A percentile compares a stretch with the other conserved stretches of the same genome.
phyloP scores from a whole-genome alignment of 257 asterid species.

The Primulina eburnea region DNA sequence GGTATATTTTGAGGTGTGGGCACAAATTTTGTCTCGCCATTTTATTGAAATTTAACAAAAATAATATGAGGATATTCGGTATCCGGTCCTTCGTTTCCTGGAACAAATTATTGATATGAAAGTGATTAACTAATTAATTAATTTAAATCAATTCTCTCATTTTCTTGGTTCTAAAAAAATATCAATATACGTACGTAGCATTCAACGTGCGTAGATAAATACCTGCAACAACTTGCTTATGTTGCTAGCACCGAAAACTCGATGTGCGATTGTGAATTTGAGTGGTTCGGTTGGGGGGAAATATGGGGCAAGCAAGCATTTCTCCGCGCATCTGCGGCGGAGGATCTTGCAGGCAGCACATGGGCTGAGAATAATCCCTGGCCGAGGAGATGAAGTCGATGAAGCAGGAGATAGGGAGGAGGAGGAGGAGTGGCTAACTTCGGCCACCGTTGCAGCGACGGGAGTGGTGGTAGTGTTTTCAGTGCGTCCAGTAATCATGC shows the following conservation, averaged over 20 bases:
- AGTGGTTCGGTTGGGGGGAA: constrained; percentile 83
- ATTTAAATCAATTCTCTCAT: too few species aligned
- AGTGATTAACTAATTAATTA: too few species aligned
- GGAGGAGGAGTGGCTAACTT: neutral
- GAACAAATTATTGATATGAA: too few species aligned
- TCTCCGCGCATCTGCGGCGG: constrained; percentile 76
- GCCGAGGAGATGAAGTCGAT: constrained; percentile 26
- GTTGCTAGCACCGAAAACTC: constrained; percentile 93
- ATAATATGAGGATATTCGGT: too few species aligned
- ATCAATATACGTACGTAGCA: too few species aligned
- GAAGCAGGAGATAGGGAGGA: constrained; percentile 30
- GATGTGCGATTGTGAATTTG: constrained; percentile 80
- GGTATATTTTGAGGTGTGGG: too few species aligned
- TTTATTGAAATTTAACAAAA: too few species aligned
- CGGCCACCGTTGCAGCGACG: neutral
- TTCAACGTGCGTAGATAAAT: neutral
- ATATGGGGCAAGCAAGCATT: constrained; percentile 75
- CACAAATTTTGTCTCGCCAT: too few species aligned
- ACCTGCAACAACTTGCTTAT: constrained; percentile 85
- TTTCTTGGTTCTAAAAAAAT: too few species aligned
- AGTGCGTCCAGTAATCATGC: neutral
- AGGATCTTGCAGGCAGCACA: constrained; percentile 93
- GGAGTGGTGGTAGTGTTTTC: constrained; percentile 14
- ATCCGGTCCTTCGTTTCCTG: too few species aligned
- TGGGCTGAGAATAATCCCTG: constrained; percentile 50